Base-by-base conservation (phyloP, 1,139 yeast species). In the Wickerhamomyces sp. region DNA sequence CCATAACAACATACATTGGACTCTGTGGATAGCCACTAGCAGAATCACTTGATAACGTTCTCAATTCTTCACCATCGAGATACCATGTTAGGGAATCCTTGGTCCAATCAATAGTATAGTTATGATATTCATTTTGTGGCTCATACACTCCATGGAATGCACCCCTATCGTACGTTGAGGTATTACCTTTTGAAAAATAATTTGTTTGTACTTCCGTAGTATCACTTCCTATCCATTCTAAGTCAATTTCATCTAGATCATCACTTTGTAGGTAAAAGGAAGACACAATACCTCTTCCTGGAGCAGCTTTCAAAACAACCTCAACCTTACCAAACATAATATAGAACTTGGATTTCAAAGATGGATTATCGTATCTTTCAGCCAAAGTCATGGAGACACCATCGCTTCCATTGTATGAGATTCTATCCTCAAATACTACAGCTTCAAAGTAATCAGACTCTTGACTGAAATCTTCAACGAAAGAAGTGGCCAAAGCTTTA, bases 241-340 rank as follows among this genome's bases (percentile, higher is more conserved):
- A 65, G 67, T 89, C 96, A 40, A 89, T 79, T 67, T 89, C 96
- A 64, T 89, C 96, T 52, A 83, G 69, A 57, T 84, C 95, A 62
- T 89, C 96, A 55, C 90, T 81, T 63, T 88, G 95, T 49, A 89
- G 71, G 55, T 82, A 88, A 58, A 88, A 81, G 2, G 91, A 81
- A 0, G 96, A 85, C 26, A 89, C 78, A 36, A 89, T 74, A 49
- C 96, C 96, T 39, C 65, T 65, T 27, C 96, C 96, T 23, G 75
- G 67, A 4, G 93, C 90, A 15, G 93, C 85, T 61, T 82, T 76
- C 49, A 86, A 62, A 2, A 72, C 73, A 10, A 82, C 90, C 61
- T 87, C 94, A 23, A 88, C 79, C 54, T 79, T 79, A 45, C 96
- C 96, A 65, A 82, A 89, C 91, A 89, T 85, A 52, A 89, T 78